Evolutionary conservation across 2,329 filamentous ascomycete genomes (phyloP).

Genomic region (Stagonosporopsis chrysanthemi): DNA sequence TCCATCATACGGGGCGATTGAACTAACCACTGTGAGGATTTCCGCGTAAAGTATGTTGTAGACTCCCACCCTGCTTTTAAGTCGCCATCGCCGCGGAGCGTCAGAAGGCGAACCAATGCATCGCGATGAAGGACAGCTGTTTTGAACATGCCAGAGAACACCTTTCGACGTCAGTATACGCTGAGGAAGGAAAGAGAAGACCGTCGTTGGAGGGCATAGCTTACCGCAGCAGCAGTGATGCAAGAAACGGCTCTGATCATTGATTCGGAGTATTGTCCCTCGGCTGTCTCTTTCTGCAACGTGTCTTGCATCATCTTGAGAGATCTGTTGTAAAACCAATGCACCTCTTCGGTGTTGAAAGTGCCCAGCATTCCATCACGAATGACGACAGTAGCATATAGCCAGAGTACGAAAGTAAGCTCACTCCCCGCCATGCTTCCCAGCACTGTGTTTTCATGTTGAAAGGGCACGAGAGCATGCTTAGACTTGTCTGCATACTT

Average conservation of each 20-base stretch:
- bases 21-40: conserved; percentile 29
- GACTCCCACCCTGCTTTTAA: conserved; percentile 22
- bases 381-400: conserved; percentile 30
- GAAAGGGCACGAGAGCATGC: conserved; percentile 15
- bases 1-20: too few species aligned
- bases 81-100: conserved; percentile 27
- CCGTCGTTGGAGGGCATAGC: neutral
- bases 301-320: conserved; percentile 25
- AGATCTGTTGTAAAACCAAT: conserved; percentile 26
- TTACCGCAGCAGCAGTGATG: conserved; percentile 33
- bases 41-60: conserved; percentile 21
- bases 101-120: conserved; percentile 27
- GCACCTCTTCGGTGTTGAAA: conserved; percentile 24
- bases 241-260: conserved; percentile 26
- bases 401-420: conserved; percentile 30
- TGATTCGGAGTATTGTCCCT: conserved; percentile 22
- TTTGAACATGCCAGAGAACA: conserved; percentile 26
- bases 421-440: conserved; percentile 28
- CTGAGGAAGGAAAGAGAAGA: too few species aligned
- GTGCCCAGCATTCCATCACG: conserved; percentile 24
- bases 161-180: neutral
- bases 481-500: conserved; percentile 28
- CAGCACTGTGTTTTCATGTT: conserved; percentile 29
- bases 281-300: conserved; percentile 19
- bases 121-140: conserved; percentile 29